These are phyloP conservation scores for Isatis tinctoria DNA, from an alignment of 345 rosid genomes.

Conservation along the genomic window DNA sequence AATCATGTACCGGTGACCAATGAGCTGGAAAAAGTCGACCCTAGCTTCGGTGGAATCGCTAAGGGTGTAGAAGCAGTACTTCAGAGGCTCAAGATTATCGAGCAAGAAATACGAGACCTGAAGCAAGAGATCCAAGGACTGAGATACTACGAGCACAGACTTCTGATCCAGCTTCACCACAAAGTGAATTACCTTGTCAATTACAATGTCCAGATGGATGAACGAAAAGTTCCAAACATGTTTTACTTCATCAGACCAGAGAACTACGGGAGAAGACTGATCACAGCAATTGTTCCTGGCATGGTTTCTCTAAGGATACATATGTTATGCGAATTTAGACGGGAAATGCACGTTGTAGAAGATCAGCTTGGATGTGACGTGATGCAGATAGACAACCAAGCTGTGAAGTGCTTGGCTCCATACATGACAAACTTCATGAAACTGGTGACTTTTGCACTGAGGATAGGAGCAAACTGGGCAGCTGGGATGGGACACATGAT, in stretches of 20 bases:
- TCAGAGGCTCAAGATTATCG: constrained; percentile 85
- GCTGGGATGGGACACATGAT: constrained; percentile 91
- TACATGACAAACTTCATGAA: constrained; percentile 85
- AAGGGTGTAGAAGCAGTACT: constrained; percentile 83
- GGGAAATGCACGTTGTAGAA: constrained; percentile 90
- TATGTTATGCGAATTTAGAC: constrained; percentile 83
- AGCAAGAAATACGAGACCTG: constrained; percentile 89
- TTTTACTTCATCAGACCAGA: constrained; percentile 75
- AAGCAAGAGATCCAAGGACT: constrained; percentile 97
- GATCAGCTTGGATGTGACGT: constrained; percentile 85
- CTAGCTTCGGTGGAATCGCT: constrained; percentile 85
- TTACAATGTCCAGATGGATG: constrained; percentile 79
- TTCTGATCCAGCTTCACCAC: constrained; percentile 82
- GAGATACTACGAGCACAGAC: constrained; percentile 82
- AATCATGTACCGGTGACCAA: constrained; percentile 43
- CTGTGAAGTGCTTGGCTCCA: constrained; percentile 73
- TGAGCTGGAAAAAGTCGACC: constrained; percentile 60
- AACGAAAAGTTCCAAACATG: constrained; percentile 91
- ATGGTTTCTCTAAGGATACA: constrained; percentile 80
- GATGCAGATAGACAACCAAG: constrained; percentile 83
- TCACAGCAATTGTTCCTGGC: constrained; percentile 73
- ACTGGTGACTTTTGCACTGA: constrained; percentile 74
- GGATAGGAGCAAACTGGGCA: constrained; percentile 92
- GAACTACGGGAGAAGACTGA: constrained; percentile 78
- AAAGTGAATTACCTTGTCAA: constrained; percentile 87